Conservation (phyloP, 2,329 filamentous ascomycete genomes). For the Tympanopsis confertula region DNA sequence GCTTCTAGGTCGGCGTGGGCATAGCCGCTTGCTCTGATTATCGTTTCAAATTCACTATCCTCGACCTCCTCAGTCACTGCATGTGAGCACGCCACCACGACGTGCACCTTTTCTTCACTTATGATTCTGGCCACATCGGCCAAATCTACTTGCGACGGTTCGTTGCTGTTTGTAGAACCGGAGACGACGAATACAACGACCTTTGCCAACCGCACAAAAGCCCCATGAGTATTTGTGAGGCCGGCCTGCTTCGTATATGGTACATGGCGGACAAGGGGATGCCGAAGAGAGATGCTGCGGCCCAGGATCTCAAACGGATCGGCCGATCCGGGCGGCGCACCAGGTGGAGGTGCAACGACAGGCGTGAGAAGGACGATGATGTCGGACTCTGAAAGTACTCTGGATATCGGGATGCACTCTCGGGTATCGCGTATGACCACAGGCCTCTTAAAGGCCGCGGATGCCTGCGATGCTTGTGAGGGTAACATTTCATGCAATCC, state of each 20-base stretch:
- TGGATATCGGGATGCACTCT: constrained; percentile 33
- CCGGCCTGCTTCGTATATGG: constrained; percentile 56
- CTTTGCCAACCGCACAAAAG: constrained; percentile 48
- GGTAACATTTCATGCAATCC: too few species aligned
- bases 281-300: constrained; percentile 44
- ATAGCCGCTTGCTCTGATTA: background rate
- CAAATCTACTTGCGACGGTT: constrained; percentile 38
- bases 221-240: constrained; percentile 50
- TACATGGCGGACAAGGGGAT: constrained; percentile 55
- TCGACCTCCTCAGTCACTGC: background rate
- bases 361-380: constrained; percentile 52
- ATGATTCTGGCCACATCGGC: constrained; percentile 30
- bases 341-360: constrained; percentile 32
- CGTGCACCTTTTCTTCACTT: constrained; percentile 34
- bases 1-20: background rate
- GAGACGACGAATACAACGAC: constrained; percentile 50
- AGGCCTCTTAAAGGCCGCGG: too few species aligned
- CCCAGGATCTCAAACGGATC: constrained; percentile 69
- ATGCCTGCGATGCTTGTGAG: too few species aligned
- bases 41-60: background rate
- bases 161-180: constrained; percentile 29
- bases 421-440: constrained; percentile 27
- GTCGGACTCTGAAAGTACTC: constrained; percentile 32
- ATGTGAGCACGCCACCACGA: constrained; percentile 39
- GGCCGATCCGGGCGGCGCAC: constrained; percentile 25